Evolutionary conservation across 2,329 filamentous ascomycete genomes (phyloP).

Genomic region (Exophiala sideris): DNA sequence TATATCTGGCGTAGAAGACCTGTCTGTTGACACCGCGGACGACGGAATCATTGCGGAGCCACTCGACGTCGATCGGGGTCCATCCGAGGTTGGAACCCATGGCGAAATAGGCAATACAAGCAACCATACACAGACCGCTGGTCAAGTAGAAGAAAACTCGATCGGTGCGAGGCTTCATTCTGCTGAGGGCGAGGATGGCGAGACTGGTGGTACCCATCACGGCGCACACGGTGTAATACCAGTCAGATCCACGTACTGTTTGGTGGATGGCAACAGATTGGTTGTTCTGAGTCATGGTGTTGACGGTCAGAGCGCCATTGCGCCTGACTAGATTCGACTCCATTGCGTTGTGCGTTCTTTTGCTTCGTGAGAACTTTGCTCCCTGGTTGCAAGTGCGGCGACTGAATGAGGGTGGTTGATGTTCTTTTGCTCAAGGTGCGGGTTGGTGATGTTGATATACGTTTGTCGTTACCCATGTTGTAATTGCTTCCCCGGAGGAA

Average conservation of each 20-base stretch:
- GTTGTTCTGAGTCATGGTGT: slow-evolving; percentile 8
- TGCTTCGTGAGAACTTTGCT: not conserved
- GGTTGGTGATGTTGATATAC: not conserved
- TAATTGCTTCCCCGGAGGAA: not conserved
- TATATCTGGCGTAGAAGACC: slow-evolving; percentile 64
- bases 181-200: slow-evolving; percentile 1
- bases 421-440: not conserved
- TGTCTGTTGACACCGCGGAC: slow-evolving; percentile 54
- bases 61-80: slow-evolving; percentile 60
- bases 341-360: not conserved
- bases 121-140: slow-evolving; percentile 15
- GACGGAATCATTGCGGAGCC: slow-evolving; percentile 42
- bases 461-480: not conserved
- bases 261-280: slow-evolving; percentile 11
- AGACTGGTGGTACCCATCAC: slow-evolving; percentile 15
- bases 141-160: slow-evolving; percentile 18
- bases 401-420: no score
- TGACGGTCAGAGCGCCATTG: slow-evolving; percentile 5
- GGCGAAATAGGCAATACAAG: slow-evolving; percentile 60
- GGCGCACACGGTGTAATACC: slow-evolving; percentile 9
- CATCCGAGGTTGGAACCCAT: slow-evolving; percentile 64
- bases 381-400: no score
- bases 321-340: not conserved
- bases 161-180: slow-evolving; percentile 2
- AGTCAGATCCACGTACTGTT: slow-evolving; percentile 19